A percentile compares a stretch with the other conserved stretches of the same genome.
These are phyloP conservation scores for Jackrogersella multiformis DNA, from an alignment of 495 filamentous ascomycete genomes.

Conservation along the genomic window DNA sequence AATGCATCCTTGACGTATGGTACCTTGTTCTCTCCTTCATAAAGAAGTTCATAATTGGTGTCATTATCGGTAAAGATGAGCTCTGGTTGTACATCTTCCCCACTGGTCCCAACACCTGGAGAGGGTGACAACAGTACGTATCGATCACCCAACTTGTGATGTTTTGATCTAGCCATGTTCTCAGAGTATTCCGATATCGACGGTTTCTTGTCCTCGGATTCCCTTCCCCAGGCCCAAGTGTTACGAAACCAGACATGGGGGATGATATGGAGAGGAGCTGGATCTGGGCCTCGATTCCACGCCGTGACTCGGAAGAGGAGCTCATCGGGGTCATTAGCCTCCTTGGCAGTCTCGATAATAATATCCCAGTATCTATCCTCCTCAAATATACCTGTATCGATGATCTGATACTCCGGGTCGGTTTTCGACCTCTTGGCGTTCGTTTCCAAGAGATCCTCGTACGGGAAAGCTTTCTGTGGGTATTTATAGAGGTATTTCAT, in stretches of 20 bases:
- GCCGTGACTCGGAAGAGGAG: constrained; percentile 93
- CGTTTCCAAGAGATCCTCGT: constrained; percentile 83
- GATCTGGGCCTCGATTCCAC: constrained; percentile 92
- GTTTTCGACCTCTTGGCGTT: constrained; percentile 77
- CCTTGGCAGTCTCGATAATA: constrained; percentile 95
- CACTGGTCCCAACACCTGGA: constrained; percentile 78
- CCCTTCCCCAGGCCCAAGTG: constrained; percentile 92
- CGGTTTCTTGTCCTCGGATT: constrained; percentile 76
- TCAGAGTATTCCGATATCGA: constrained; percentile 70
- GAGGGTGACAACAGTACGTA: constrained; percentile 90
- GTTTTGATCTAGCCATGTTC: constrained; percentile 74
- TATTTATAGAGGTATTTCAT: constrained; percentile 99
- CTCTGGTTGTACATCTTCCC: constrained; percentile 82
- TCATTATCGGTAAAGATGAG: constrained; percentile 96
- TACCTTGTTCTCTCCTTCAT: constrained; percentile 76
- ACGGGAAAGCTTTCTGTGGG: constrained; percentile 89
- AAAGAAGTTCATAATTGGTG: constrained; percentile 82
- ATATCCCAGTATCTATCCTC: constrained; percentile 97
- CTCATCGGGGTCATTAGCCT: constrained; percentile 86
- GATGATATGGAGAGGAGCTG: constrained; percentile 89
- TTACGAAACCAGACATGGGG: constrained; percentile 98
- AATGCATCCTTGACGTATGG: constrained; percentile 96
- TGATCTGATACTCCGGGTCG: constrained; percentile 88
- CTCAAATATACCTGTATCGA: constrained; percentile 91
- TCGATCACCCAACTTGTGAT: constrained; percentile 80